phyloP scores from a whole-genome alignment of 2,329 filamentous ascomycete genomes.

The Aschersonia sp. region DNA sequence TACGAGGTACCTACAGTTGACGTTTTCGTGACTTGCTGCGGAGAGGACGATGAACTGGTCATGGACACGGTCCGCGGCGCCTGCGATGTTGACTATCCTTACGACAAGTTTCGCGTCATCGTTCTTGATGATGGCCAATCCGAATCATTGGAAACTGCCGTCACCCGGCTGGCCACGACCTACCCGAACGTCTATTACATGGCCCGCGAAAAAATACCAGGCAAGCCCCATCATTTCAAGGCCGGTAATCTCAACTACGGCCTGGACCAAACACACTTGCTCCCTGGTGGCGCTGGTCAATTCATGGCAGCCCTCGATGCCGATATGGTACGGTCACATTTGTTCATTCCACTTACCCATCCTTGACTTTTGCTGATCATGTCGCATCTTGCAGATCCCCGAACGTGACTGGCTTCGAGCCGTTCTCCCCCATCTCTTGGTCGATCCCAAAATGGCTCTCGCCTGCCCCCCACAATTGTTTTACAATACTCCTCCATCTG shows the following conservation, averaged over 20 bases:
- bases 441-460: constrained; percentile 40
- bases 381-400: constrained; percentile 30
- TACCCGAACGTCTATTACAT: constrained; percentile 38
- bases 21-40: constrained; percentile 41
- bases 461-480: constrained; percentile 48
- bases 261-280: constrained; percentile 30
- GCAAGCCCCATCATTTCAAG: constrained; percentile 43
- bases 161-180: constrained; percentile 20
- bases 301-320: constrained; percentile 51
- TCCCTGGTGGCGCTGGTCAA: constrained; percentile 39
- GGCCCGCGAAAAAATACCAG: constrained; percentile 32
- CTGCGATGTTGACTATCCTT: constrained; percentile 38
- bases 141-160: constrained; percentile 22
- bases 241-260: constrained; percentile 51
- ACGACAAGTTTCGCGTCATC: constrained; percentile 35
- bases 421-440: constrained; percentile 42
- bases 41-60: constrained; percentile 39
- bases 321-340: constrained; percentile 35
- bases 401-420: constrained; percentile 45
- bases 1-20: constrained; percentile 38
- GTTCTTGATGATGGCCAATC: constrained; percentile 40
- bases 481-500: constrained; percentile 44
- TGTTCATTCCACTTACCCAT: neutral
- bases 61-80: constrained; percentile 42
- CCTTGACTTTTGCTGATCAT: neutral